Conservation (phyloP, 371 early-diverging fungal genomes). For the Rhizopus microsporus region DNA sequence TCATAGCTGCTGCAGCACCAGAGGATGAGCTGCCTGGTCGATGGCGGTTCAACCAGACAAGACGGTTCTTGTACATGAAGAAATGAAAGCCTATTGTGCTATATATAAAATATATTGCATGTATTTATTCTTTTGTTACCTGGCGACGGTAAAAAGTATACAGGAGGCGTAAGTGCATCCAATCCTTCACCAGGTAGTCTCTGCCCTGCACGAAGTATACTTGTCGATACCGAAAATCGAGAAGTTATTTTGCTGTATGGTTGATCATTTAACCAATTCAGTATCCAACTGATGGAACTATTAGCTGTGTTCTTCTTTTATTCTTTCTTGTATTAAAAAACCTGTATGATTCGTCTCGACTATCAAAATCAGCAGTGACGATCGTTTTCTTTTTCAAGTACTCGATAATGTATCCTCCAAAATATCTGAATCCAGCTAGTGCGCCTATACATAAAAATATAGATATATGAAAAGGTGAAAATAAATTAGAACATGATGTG, state of each 20-base stretch:
- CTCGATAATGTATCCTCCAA: slow-evolving; percentile 51
- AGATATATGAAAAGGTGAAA: not conserved
- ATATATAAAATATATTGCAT: not conserved
- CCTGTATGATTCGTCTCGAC: slow-evolving; percentile 63
- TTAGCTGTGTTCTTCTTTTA: slow-evolving; percentile 9
- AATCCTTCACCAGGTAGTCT: slow-evolving; percentile 49
- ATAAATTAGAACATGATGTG: not conserved
- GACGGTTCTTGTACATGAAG: slow-evolving; percentile 56
- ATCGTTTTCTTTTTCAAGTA: slow-evolving; percentile 57
- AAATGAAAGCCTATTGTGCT: slow-evolving; percentile 51
- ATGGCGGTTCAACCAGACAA: slow-evolving; percentile 58
- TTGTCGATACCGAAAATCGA: slow-evolving; percentile 63
- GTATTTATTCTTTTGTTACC: slow-evolving; percentile 29
- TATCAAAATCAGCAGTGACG: slow-evolving; percentile 63
- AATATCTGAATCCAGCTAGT: slow-evolving; percentile 44
- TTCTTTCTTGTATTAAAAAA: slow-evolving; percentile 15
- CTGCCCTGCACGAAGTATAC: slow-evolving; percentile 51
- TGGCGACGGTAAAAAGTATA: slow-evolving; percentile 67
- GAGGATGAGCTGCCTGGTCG: slow-evolving; percentile 40
- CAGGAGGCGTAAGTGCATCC: slow-evolving; percentile 48
- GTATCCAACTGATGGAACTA: slow-evolving; percentile 35
- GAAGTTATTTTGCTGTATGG: slow-evolving; percentile 54
- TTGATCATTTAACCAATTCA: slow-evolving; percentile 67
- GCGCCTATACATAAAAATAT: slow-evolving; percentile 16
- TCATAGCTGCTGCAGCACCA: slow-evolving; percentile 38